Conservation (phyloP, 768 basidiomycete species). For the Termitomyces sp. region DNA sequence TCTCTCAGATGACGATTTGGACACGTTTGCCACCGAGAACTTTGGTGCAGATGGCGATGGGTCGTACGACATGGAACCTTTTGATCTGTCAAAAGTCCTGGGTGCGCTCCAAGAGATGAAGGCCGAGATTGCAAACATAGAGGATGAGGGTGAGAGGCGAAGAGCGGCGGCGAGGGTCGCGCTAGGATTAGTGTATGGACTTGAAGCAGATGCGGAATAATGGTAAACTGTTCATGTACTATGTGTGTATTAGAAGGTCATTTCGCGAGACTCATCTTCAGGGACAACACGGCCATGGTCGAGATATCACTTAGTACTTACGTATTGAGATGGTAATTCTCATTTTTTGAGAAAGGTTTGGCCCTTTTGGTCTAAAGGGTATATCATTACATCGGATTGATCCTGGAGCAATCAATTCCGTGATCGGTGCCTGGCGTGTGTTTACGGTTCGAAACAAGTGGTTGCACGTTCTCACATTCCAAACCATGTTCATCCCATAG, state of each 20-base stretch:
- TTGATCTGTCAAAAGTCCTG: conserved; percentile 62
- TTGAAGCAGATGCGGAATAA: conserved; percentile 28
- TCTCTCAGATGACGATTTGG: conserved; percentile 5
- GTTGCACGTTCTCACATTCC: conserved; percentile 9
- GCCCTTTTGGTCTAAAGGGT: too few species aligned
- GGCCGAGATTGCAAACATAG: conserved; percentile 67
- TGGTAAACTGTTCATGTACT: neutral
- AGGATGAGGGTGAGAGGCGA: conserved; percentile 57
- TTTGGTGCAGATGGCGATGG: neutral
- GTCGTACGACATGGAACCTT: conserved; percentile 37
- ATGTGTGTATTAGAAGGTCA: neutral
- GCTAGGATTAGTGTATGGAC: conserved; percentile 68
- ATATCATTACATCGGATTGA: conserved; percentile 5
- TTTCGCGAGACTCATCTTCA: neutral
- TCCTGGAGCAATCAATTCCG: neutral
- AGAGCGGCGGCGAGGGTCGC: conserved; percentile 71
- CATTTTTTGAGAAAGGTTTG: neutral
- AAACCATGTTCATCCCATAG: conserved; percentile 5
- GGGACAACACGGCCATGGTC: neutral
- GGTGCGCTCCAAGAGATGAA: conserved; percentile 65
- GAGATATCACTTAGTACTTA: too few species aligned
- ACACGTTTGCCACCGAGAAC: neutral
- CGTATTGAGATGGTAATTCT: neutral
- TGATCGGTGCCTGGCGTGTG: conserved; percentile 15
- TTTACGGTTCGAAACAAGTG: conserved; percentile 6